Base-by-base conservation (phyloP, 495 filamentous ascomycete species). In the Aspergillus bertholletiae region DNA sequence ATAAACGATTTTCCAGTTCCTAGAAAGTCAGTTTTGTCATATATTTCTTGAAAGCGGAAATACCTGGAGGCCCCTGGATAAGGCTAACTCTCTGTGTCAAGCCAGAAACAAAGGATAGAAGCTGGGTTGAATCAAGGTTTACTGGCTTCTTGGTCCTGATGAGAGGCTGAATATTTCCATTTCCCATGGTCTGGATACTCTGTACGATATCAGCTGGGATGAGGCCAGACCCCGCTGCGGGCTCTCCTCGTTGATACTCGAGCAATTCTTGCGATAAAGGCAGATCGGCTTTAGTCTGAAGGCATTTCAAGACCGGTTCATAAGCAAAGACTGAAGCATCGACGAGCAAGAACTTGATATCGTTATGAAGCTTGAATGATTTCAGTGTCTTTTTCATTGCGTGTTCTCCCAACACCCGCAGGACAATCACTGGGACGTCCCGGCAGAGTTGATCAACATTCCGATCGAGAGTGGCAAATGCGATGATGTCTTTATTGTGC, bases 1-100 rank as follows among this genome's bases (percentile, higher is more conserved):
- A 90, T 81, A 54, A 91, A 89, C 0, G 87, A 89, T 52, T 93
- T 92, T 5, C 90, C 89, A 3, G 88, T 93, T 3, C 88, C 88
- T 89, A 9, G 18, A 18, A 5, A 20, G 7, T 27, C 7, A 35
- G 8, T 32, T 32, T 17, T 37, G 47, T 21, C 59, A 15, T 48
- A 26, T 50, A 12, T 20, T n/a, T n/a, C n/a, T 54, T 20, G 53
- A 34, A 28, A 47, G 27, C 27, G 13, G n/a, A 8, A 46, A 49
- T 74, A 87, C 87, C 88, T 68, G 89, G 89, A 0, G 89, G 88
- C 0, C 89, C 89, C 68, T 92, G 88, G 13, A 92, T 86, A 1
- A 87, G 60, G 59, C 83, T 84, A 4, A 92, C 72, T 12, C 63
- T 65, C 20, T 79, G 80, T 0, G 54, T 70, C 32, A 92, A 58